These are phyloP conservation scores for Epichloe sylvatica DNA, from an alignment of 2,329 filamentous ascomycete genomes.

Conservation along the genomic window DNA sequence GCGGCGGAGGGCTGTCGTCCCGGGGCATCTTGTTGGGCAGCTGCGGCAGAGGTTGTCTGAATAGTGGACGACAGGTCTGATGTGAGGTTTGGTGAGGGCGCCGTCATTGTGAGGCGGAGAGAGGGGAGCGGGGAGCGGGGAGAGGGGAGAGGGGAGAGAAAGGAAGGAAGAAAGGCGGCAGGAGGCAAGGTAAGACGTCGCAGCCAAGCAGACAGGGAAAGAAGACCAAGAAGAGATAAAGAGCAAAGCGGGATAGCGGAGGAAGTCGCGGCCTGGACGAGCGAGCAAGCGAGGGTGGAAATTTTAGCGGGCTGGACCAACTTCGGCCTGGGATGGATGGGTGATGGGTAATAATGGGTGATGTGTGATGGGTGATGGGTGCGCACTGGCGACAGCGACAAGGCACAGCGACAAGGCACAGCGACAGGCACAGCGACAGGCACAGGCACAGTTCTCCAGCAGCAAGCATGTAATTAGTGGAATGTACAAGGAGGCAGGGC, in stretches of 20 bases:
- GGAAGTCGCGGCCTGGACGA: not conserved
- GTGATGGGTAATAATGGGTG: too few relatives aligned
- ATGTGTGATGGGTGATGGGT: too few relatives aligned
- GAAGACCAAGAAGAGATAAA: conserved; percentile 1
- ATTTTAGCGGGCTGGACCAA: not conserved
- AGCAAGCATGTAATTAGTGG: too few relatives aligned
- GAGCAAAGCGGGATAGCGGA: conserved; percentile 13
- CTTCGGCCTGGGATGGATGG: too few relatives aligned
- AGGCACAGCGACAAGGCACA: too few relatives aligned
- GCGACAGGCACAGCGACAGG: too few relatives aligned
- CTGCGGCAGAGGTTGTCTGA: conserved; percentile 15
- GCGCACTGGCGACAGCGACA: too few relatives aligned
- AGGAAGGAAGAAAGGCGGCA: conserved; percentile 11
- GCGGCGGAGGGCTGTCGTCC: conserved; percentile 48
- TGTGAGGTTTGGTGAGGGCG: conserved; percentile 12
- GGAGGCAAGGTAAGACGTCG: conserved; percentile 13
- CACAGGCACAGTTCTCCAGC: too few relatives aligned
- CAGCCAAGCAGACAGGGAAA: conserved; percentile 15
- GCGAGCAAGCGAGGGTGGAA: not conserved
- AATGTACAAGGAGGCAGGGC: not conserved
- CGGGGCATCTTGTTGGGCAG: conserved; percentile 44
- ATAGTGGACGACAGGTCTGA: conserved; percentile 10
- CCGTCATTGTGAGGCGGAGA: conserved; percentile 22
- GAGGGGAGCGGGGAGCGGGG: conserved; percentile 3
- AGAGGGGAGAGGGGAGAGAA: conserved; percentile 7